Evolutionary conservation across 2,329 filamentous ascomycete genomes (phyloP), one percentile per base, ranked within the genome.

Genomic region (Albophoma yamanashiensis): DNA sequence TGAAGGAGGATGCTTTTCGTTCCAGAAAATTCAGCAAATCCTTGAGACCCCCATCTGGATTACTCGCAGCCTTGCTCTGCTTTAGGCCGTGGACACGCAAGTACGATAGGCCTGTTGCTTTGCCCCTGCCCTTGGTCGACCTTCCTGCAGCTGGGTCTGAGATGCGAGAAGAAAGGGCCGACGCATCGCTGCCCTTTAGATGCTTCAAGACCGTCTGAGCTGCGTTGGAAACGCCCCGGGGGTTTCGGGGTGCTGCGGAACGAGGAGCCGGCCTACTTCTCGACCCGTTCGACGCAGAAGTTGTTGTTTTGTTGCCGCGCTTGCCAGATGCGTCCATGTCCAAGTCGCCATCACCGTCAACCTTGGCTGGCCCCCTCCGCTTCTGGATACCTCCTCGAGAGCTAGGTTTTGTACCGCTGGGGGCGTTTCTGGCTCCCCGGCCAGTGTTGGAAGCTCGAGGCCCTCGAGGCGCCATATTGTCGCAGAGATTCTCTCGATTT

Each of bases 1-100:
- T 76, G 67, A 84, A 77, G 64, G 79, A 75, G 59, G 80, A 79
- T 55, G 88, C 82, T 72, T 91, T 91, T 67, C 86, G 84, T 74
- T 91, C 87, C 63, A 92, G 74, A 69, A 91, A 91, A 57, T 78
- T 77, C 58, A 91, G 72, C 38, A 91, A 77, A 61, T 84, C 82
- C 62, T 81, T 79, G 34, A 89, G 69, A 25, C 89, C 89, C 56
- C 88, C 86, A 59, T 89, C 88, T 38, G 80, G 70, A 64, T 91
- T 89, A 36, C 70, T 78, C 14, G 82, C 79, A 9, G 87, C 88
- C 71, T 87, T 91, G 76, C 88, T 91, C 53, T 82, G 74, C 67
- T 82, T 85, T 68, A 90, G 79, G 34, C 89, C 89, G 63, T 78
- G 76, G 27, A 92, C 76, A 61, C 76, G 77, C 45, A 85, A 65